Conservation (phyloP, 768 basidiomycete genomes). For the Pleurotus salmoneostramineus region DNA sequence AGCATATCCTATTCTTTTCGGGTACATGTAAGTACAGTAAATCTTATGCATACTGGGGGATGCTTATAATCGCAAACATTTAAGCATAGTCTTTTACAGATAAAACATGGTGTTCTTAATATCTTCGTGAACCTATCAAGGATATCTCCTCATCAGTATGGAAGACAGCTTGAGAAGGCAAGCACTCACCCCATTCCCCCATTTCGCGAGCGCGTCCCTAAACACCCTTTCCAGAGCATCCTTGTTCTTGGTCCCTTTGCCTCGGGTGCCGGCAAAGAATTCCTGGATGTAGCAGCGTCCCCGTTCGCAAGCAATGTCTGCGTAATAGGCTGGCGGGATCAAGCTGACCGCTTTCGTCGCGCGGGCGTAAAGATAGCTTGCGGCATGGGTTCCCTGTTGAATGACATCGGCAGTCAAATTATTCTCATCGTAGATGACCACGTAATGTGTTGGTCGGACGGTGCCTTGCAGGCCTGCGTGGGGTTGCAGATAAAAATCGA, state of each 20-base stretch:
- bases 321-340: conserved; percentile 77
- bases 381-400: conserved; percentile 67
- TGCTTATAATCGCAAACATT: no score
- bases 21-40: neutral
- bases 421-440: conserved; percentile 77
- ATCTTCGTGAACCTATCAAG: neutral
- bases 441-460: conserved; percentile 74
- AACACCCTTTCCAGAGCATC: conserved; percentile 34
- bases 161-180: neutral
- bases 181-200: conserved; percentile 45
- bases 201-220: conserved; percentile 39
- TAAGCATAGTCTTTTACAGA: neutral
- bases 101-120: neutral
- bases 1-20: neutral
- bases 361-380: conserved; percentile 74
- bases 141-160: neutral
- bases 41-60: neutral
- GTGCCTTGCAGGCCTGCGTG: conserved; percentile 72
- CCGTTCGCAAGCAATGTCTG: conserved; percentile 79
- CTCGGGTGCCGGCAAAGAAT: conserved; percentile 38
- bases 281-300: conserved; percentile 75
- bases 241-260: conserved; percentile 25
- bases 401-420: conserved; percentile 60
- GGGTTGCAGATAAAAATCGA: conserved; percentile 54
- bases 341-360: conserved; percentile 83